Percentiles rank a stretch among this genome's conserved stretches.
These are phyloP conservation scores for Debaryomycetaceae sp. DNA, from an alignment of 1,139 yeast genomes.

Conservation along the genomic window DNA sequence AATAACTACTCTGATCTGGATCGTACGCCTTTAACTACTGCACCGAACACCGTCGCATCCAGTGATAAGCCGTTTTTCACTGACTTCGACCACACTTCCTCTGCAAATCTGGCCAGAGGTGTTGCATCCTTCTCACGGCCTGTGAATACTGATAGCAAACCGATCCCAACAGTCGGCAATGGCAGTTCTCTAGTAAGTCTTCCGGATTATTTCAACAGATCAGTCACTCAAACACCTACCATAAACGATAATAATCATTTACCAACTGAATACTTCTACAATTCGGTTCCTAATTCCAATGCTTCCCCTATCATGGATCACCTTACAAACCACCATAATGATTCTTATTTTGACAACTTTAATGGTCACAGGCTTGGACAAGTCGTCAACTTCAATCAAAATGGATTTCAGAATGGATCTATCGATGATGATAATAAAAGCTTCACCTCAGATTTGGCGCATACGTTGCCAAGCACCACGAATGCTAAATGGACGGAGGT, in stretches of 20 bases:
- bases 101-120: neutral
- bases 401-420: conserved; percentile 1
- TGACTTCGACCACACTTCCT: conserved; percentile 6
- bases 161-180: conserved; percentile 13
- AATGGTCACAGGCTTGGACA: conserved; percentile 2
- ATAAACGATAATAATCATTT: neutral
- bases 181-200: conserved; percentile 23
- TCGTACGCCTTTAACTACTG: conserved; percentile 4
- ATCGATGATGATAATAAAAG: neutral
- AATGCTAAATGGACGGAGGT: conserved; percentile 1
- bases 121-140: neutral
- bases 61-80: conserved; percentile 11
- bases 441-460: neutral
- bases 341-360: conserved; percentile 6
- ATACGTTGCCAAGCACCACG: conserved; percentile 1
- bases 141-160: neutral
- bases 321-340: neutral
- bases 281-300: neutral
- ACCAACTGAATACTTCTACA: conserved; percentile 1
- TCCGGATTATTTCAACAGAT: conserved; percentile 19
- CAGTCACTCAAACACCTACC: conserved; percentile 14
- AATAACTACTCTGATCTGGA: conserved; percentile 13
- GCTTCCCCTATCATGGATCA: conserved; percentile 2
- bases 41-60: neutral
- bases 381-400: neutral